These are phyloP conservation scores for Akanthomyces lecanii DNA, from an alignment of 2,329 filamentous ascomycete genomes.

Conservation along the genomic window DNA sequence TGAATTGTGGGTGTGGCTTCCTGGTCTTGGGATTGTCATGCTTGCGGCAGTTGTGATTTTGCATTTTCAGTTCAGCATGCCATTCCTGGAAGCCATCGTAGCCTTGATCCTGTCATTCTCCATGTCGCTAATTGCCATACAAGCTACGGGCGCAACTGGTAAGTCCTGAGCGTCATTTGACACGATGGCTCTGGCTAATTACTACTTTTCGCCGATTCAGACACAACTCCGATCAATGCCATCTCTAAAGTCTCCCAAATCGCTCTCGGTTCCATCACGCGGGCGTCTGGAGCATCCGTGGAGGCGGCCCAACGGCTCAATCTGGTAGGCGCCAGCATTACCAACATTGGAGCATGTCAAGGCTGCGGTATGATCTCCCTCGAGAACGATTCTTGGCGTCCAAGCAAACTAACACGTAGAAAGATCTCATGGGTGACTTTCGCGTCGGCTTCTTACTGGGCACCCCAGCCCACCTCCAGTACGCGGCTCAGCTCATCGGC, in stretches of 20 bases:
- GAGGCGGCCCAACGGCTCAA: constrained; percentile 15
- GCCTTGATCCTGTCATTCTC: constrained; percentile 2
- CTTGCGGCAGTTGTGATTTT: neutral
- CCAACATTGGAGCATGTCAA: constrained; percentile 15
- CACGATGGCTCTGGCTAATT: no score
- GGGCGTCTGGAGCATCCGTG: constrained; percentile 5
- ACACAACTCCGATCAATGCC: constrained; percentile 15
- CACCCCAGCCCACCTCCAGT: constrained; percentile 13
- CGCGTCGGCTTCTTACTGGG: constrained; percentile 15
- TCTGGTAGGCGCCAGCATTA: constrained; percentile 14
- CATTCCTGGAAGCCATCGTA: neutral
- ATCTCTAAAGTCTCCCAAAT: constrained; percentile 16
- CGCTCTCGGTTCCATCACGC: constrained; percentile 9
- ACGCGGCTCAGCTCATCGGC: constrained; percentile 14
- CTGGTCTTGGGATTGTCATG: neutral
- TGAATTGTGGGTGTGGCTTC: constrained; percentile 9
- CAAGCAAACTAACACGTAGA: neutral
- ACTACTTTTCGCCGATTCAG: neutral
- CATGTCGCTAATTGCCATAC: constrained; percentile 13
- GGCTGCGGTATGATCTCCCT: neutral
- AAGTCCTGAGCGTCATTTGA: neutral
- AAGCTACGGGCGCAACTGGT: constrained; percentile 16
- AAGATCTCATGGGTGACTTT: constrained; percentile 17
- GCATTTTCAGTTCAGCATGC: constrained; percentile 4
- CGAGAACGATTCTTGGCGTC: no score